Evolutionary conservation across 768 basidiomycete genomes (phyloP).

Genomic region (Russula sp.): DNA sequence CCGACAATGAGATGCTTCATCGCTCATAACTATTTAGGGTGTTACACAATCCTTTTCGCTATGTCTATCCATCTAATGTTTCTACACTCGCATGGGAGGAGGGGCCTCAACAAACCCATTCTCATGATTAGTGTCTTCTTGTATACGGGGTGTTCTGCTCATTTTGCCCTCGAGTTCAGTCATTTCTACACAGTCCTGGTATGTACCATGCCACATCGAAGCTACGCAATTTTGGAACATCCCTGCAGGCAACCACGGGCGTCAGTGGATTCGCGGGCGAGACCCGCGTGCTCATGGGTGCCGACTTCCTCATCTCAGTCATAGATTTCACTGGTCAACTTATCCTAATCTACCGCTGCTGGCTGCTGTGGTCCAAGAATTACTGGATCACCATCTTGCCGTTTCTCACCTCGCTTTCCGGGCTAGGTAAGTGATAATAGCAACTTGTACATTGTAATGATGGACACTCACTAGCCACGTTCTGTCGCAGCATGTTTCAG

Average conservation of each 20-base stretch:
- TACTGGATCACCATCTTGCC: conserved; percentile 34
- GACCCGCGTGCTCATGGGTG: conserved; percentile 30
- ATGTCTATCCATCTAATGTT: conserved; percentile 4
- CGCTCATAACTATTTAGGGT: not conserved
- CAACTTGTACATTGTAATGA: not conserved
- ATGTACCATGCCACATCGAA: conserved; percentile 12
- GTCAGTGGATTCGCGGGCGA: conserved; percentile 31
- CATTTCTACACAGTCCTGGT: conserved; percentile 34
- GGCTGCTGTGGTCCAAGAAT: conserved; percentile 36
- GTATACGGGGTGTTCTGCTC: not conserved
- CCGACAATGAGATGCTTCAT: conserved; percentile 24
- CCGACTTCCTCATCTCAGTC: conserved; percentile 35
- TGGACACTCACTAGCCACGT: not conserved
- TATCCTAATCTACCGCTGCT: conserved; percentile 39
- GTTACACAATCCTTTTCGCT: conserved; percentile 5
- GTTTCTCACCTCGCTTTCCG: conserved; percentile 31
- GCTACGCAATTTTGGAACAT: not conserved
- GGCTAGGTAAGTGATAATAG: conserved; percentile 32
- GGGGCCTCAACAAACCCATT: not conserved
- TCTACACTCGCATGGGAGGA: not conserved
- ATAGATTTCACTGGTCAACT: conserved; percentile 35
- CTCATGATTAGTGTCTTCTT: conserved; percentile 1
- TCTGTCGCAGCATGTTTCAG: not conserved
- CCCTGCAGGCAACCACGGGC: conserved; percentile 27
- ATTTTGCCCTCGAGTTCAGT: conserved; percentile 32